Percentiles rank a stretch among this genome's conserved stretches.
Evolutionary conservation across 108 stramenopile genomes (phyloP).

Genomic region (Licmophora abbreviata): DNA sequence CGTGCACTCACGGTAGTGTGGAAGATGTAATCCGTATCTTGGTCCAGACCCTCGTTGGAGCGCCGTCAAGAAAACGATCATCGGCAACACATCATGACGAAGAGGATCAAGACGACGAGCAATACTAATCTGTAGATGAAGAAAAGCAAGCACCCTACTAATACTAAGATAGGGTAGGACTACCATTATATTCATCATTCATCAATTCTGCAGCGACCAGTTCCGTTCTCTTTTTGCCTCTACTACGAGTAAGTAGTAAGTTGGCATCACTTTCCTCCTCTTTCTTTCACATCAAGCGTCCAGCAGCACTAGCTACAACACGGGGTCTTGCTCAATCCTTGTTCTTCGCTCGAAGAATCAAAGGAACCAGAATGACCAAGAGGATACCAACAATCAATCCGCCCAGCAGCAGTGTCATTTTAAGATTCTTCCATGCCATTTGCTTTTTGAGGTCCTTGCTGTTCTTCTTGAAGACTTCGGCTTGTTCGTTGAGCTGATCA

Average conservation of each 20-base stretch:
- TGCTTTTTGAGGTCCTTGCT: constrained; percentile 73
- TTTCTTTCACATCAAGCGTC: too few relatives aligned
- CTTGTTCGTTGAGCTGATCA: constrained; percentile 85
- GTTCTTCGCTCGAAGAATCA: constrained; percentile 62
- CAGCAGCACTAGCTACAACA: neutral
- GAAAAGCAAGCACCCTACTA: too few relatives aligned
- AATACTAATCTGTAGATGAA: too few relatives aligned
- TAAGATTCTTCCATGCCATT: constrained; percentile 90
- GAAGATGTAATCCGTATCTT: neutral
- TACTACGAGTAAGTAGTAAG: too few relatives aligned
- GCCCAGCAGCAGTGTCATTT: constrained; percentile 79
- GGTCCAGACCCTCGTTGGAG: neutral
- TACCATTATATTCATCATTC: too few relatives aligned
- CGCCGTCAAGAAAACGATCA: too few relatives aligned
- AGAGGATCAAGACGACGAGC: too few relatives aligned
- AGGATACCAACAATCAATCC: constrained; percentile 62
- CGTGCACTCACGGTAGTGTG: neutral
- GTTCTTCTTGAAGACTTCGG: constrained; percentile 83
- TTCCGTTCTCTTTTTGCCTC: too few relatives aligned
- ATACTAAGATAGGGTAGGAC: too few relatives aligned
- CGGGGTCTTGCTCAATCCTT: neutral
- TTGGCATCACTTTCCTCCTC: too few relatives aligned
- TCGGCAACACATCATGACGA: too few relatives aligned
- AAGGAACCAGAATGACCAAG: constrained; percentile 64
- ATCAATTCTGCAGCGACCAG: too few relatives aligned